Conservation (phyloP, 2,329 filamentous ascomycete species). For the Orbilia blumenaviensis region DNA sequence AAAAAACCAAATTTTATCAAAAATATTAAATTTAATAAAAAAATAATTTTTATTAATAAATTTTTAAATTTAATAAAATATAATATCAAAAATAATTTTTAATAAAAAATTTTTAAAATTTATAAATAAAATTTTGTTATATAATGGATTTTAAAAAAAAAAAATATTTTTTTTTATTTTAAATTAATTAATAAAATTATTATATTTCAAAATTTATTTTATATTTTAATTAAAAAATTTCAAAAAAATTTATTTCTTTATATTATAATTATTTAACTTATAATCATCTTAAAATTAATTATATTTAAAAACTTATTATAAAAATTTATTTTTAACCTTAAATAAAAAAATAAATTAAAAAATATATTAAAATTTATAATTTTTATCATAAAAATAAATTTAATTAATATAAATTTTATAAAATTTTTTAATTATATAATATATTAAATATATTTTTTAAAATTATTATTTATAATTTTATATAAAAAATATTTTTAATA, state of each 20-base stretch:
- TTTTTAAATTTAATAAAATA: too few species aligned
- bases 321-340: not conserved
- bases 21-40: too few species aligned
- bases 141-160: too few species aligned
- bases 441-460: conserved; percentile 9
- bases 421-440: conserved; percentile 20
- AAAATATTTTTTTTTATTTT: too few species aligned
- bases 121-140: too few species aligned
- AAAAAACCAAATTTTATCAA: too few species aligned
- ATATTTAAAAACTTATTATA: not conserved
- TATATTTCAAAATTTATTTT: too few species aligned
- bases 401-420: not conserved
- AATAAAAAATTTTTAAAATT: too few species aligned
- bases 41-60: too few species aligned
- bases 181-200: too few species aligned
- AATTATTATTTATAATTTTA: conserved; percentile 3
- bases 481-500: conserved; percentile 1
- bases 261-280: not conserved
- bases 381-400: too few species aligned
- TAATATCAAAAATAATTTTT: too few species aligned
- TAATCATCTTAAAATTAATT: not conserved
- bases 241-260: not conserved
- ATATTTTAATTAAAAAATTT: not conserved
- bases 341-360: not conserved
- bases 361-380: not conserved